phyloP scores from a whole-genome alignment of 768 basidiomycete species.

The Boletales sp. region DNA sequence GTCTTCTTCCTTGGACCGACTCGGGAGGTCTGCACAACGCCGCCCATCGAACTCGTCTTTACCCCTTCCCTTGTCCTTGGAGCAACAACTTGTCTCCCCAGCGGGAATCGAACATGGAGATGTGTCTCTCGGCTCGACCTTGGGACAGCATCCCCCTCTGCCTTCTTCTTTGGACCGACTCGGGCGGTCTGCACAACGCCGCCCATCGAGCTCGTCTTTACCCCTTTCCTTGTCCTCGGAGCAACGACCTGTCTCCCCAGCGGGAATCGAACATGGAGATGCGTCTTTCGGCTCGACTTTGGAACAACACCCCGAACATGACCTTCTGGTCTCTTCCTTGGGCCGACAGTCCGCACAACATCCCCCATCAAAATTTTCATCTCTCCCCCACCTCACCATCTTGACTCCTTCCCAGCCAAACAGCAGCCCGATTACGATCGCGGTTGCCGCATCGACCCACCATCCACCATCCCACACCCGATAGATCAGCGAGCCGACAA shows the following conservation, averaged over 20 bases:
- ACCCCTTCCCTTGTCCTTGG: slow-evolving; percentile 32
- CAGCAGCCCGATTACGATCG: slow-evolving; percentile 37
- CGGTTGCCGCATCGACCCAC: slow-evolving; percentile 47
- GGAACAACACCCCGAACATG: neutral
- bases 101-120: too few relatives aligned
- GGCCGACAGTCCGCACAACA: slow-evolving; percentile 26
- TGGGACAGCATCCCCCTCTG: neutral
- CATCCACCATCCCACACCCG: slow-evolving; percentile 41
- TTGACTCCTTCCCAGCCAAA: slow-evolving; percentile 44
- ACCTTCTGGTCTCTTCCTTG: neutral
- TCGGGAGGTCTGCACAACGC: slow-evolving; percentile 24
- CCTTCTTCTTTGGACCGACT: too few relatives aligned
- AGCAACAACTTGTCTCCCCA: too few relatives aligned
- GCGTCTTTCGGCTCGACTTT: neutral
- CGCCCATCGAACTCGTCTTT: slow-evolving; percentile 43
- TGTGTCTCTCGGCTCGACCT: neutral
- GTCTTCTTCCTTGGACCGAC: too few relatives aligned
- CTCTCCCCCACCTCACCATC: slow-evolving; percentile 39
- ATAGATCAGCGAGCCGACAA: slow-evolving; percentile 39
- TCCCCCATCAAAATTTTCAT: slow-evolving; percentile 34
- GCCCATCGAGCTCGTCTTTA: slow-evolving; percentile 41
- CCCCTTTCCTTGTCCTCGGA: slow-evolving; percentile 32
- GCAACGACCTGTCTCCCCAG: too few relatives aligned
- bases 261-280: too few relatives aligned
- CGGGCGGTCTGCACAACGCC: slow-evolving; percentile 28